Percentiles rank a stretch among this genome's conserved stretches.
Conservation (phyloP, 2,329 filamentous ascomycete genomes). For the Hypocreales sp. region DNA sequence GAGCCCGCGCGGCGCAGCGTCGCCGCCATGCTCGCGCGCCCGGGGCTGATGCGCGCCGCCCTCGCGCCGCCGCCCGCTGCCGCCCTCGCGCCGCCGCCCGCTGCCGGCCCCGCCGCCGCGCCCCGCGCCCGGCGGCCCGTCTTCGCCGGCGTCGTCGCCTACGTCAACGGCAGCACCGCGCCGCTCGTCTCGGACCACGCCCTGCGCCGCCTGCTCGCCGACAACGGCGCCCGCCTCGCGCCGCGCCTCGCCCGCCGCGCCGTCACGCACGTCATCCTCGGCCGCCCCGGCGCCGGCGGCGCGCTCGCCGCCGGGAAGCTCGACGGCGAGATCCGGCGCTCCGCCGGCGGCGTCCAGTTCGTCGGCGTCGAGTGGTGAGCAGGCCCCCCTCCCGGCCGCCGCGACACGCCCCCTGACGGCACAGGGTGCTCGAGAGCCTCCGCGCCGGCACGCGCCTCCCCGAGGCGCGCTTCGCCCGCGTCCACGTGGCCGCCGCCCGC, state of each 20-base stretch:
- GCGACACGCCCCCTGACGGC: conserved; percentile 2
- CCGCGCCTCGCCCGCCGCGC: conserved; percentile 54
- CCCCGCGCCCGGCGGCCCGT: too few relatives aligned
- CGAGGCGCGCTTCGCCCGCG: conserved; percentile 54
- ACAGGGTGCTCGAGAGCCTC: conserved; percentile 70
- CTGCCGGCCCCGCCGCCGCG: too few relatives aligned
- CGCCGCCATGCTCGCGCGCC: conserved; percentile 35
- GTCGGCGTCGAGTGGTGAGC: conserved; percentile 67
- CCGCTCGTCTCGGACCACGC: conserved; percentile 74
- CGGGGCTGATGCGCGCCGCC: conserved; percentile 16
- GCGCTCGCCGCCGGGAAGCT: conserved; percentile 65
- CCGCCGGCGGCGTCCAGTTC: conserved; percentile 59
- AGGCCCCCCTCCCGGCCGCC: background rate
- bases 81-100: too few relatives aligned
- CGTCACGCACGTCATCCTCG: conserved; percentile 79
- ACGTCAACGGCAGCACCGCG: conserved; percentile 76
- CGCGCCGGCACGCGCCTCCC: conserved; percentile 58
- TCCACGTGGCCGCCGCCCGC: conserved; percentile 43
- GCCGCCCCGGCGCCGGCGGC: conserved; percentile 53
- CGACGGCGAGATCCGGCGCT: conserved; percentile 59
- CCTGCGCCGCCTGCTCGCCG: conserved; percentile 61
- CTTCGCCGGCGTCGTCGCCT: conserved; percentile 59
- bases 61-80: too few relatives aligned
- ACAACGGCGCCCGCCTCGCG: conserved; percentile 59
- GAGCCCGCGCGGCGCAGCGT: conserved; percentile 52